Base-by-base conservation (phyloP, 179 eudicot species). In the Beta lomatogona region DNA sequence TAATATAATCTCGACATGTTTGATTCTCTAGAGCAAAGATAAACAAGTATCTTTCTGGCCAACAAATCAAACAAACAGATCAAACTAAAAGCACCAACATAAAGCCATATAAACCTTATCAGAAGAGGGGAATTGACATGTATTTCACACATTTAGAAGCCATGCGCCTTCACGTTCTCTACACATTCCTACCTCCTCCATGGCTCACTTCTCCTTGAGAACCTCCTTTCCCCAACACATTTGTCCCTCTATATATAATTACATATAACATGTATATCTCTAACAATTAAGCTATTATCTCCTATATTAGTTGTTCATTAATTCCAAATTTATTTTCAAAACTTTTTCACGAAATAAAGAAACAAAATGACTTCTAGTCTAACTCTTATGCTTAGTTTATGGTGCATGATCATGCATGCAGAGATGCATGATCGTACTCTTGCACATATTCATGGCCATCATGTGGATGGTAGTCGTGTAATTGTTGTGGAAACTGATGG, bases 371-470 rank as follows among this genome's bases (percentile, higher is more conserved):
- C 10, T 45, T 9, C 78, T 60, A 72, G 0, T 5, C 13, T 31
- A 72, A 19, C n/a, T 16, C 11, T 69, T 57, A 18, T 71, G 12
- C 46, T 71, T 44, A 22, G 76, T 58, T 80, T 72, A 73, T 80
- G 77, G 82, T 73, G 82, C 82, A 80, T 80, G 78, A 31, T 12
- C 54, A 50, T 80, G 78, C 76, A 71, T 44, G 77, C 6, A 0
- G 67, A 57, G 22, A 58, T 70, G 55, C 22, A 18, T 73, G 71
- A 81, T 54, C 28, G 9, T 54, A 48, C 52, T 60, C 55, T 9
- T 66, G 46, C 18, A 4, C 45, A 60, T 50, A 45, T 61, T 19
- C 36, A 6, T 14, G 15, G 11, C 72, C 3, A 9, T 54, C 52
- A 61, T 78, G 60, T 14, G 5, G 50, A 64, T 78, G 55, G 77